These are phyloP conservation scores for Sporobolomyces pararoseus DNA, from an alignment of 768 basidiomycete species.

Conservation along the genomic window DNA sequence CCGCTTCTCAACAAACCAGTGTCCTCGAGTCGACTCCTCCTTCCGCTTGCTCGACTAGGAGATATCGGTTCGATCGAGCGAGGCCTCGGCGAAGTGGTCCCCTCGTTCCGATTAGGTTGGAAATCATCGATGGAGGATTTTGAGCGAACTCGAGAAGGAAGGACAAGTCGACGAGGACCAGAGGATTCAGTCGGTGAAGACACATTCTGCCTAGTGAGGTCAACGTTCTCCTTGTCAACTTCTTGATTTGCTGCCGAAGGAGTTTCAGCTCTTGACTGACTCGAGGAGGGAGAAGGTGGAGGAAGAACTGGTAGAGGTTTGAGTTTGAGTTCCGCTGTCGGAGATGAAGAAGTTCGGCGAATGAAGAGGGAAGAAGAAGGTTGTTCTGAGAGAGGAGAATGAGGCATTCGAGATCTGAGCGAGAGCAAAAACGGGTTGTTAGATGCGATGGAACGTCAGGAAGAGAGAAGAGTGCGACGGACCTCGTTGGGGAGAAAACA, in stretches of 20 bases:
- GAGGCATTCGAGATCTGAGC: too few species aligned
- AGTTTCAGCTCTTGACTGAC: neutral
- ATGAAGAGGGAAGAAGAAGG: neutral
- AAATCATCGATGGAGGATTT: conserved; percentile 7
- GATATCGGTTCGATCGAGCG: neutral
- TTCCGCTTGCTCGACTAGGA: neutral
- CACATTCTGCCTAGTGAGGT: too few species aligned
- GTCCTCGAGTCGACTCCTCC: neutral
- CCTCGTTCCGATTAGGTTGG: neutral
- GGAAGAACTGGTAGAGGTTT: conserved; percentile 13
- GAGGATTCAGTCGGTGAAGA: neutral
- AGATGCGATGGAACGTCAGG: too few species aligned
- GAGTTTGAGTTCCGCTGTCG: neutral
- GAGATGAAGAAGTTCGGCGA: neutral
- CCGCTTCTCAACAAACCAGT: conserved; percentile 3
- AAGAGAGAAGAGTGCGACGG: neutral
- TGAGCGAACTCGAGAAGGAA: conserved; percentile 5
- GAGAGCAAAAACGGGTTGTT: too few species aligned
- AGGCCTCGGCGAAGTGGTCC: neutral
- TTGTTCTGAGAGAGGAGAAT: too few species aligned
- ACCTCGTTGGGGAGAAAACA: conserved; percentile 2
- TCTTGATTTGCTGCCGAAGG: too few species aligned
- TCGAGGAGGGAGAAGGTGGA: neutral
- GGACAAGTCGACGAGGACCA: neutral
- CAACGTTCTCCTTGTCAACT: too few species aligned